Evolutionary conservation across 2,329 filamentous ascomycete species (phyloP).

Genomic region (Karstenula rhodostoma): DNA sequence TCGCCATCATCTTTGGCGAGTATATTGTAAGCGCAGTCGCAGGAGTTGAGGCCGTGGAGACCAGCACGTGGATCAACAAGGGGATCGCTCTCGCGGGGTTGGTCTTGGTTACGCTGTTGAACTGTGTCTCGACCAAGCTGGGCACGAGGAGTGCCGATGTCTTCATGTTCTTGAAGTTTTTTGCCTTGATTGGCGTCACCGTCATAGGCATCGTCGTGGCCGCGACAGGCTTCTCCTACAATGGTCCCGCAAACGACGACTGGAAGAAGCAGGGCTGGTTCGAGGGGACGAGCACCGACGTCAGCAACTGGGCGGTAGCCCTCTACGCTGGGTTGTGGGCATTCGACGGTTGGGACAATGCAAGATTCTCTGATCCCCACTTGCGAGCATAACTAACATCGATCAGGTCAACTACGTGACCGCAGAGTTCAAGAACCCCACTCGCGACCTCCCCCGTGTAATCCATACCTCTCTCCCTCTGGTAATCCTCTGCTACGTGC

Average conservation of each 20-base stretch:
- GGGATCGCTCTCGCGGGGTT: slow-evolving; percentile 81
- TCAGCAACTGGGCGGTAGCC: slow-evolving; percentile 90
- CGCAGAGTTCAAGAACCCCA: slow-evolving; percentile 92
- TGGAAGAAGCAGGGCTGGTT: slow-evolving; percentile 94
- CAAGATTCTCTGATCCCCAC: slow-evolving; percentile 57
- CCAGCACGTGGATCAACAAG: slow-evolving; percentile 91
- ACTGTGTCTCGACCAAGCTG: slow-evolving; percentile 88
- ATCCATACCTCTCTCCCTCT: slow-evolving; percentile 97
- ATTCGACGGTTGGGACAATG: slow-evolving; percentile 99
- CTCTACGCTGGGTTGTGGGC: slow-evolving; percentile 97
- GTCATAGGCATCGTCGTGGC: slow-evolving; percentile 90
- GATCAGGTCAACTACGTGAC: slow-evolving; percentile 93
- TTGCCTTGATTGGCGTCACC: slow-evolving; percentile 86
- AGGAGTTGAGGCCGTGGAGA: slow-evolving; percentile 81
- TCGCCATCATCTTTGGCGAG: slow-evolving; percentile 97
- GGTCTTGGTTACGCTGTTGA: slow-evolving; percentile 79
- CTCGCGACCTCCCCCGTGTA: slow-evolving; percentile 87
- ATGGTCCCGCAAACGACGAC: slow-evolving; percentile 77
- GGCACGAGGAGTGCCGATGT: slow-evolving; percentile 87
- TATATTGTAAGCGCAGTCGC: slow-evolving; percentile 90
- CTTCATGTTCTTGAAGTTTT: slow-evolving; percentile 97
- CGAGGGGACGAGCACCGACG: slow-evolving; percentile 78
- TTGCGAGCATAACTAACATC: slow-evolving; percentile 19
- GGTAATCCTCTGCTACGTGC: slow-evolving; percentile 87
- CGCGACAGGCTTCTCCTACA: slow-evolving; percentile 79